phyloP scores from a whole-genome alignment of 495 filamentous ascomycete species.

The Viridothelium virens region DNA sequence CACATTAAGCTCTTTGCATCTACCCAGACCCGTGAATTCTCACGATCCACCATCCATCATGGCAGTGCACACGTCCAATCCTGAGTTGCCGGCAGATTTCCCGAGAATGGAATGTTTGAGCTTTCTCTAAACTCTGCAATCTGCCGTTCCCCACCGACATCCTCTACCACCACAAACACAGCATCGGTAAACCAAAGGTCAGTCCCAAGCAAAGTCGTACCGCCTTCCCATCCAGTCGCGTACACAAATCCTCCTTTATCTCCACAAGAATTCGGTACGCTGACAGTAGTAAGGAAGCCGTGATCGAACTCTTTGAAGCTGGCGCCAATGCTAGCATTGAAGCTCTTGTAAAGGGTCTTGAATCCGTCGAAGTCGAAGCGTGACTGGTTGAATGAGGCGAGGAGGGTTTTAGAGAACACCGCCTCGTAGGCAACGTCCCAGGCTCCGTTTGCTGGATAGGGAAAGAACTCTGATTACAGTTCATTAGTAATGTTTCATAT shows the following conservation, averaged over 20 bases:
- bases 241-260: conserved; percentile 22
- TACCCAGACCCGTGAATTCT: too few species aligned
- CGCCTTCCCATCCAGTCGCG: conserved; percentile 23
- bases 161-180: conserved; percentile 19
- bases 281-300: conserved; percentile 17
- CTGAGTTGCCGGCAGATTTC: not conserved
- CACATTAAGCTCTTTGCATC: too few species aligned
- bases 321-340: conserved; percentile 18
- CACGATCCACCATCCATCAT: not conserved
- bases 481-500: not conserved
- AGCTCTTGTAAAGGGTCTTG: conserved; percentile 17
- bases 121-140: conserved; percentile 23
- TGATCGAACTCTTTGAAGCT: conserved; percentile 21
- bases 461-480: conserved; percentile 20
- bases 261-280: conserved; percentile 19
- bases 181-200: conserved; percentile 22
- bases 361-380: conserved; percentile 21
- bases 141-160: conserved; percentile 16
- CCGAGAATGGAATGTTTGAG: conserved; percentile 18
- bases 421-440: conserved; percentile 20
- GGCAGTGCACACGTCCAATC: not conserved
- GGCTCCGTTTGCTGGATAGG: conserved; percentile 21
- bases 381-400: conserved; percentile 23
- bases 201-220: conserved; percentile 10
- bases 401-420: conserved; percentile 15